Evolutionary conservation across 768 basidiomycete genomes (phyloP), one percentile per base, ranked within the genome.

Genomic region (Leccinum obscurum): DNA sequence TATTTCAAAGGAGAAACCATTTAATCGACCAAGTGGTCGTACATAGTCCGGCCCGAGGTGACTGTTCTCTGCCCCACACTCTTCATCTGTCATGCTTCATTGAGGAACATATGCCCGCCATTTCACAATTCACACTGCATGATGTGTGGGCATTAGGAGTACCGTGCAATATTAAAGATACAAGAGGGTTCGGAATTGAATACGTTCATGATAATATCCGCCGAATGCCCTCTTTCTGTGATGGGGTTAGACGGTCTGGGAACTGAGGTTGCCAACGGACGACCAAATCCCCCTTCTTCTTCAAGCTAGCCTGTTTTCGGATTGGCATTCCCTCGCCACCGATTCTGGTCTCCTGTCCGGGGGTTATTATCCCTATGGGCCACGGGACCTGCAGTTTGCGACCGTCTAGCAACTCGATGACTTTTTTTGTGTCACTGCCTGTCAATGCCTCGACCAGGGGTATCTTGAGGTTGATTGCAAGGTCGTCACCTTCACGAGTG

Each of bases 301-400:
- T 83, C 59, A 78, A 78, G 48, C 78, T 79, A 17, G 87, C 87
- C 60, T 87, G 89, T 73, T 92, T 95, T 59, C 93, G 82, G 52
- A 95, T 86, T 3, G 95, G 95, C 93, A 95, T 94, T 8, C 94
- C 94, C 72, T 97, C 93, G 2, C 87, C 89, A 2, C 77, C 52
- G 3, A 97, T 73, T 28, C 77, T 82, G 20, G 85, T 90, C 72
- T 89, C 83, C 75, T 88, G 84, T 7, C 86, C 88, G 1, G 93
- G 92, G 69, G 88, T 92, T 32, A 95, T 80, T 13, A 93, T 73
- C 2, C 87, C 86, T 9, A 60, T 13, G 0, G 96, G 95, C 0
- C 86, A 70, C 0, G 84, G 68, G 2, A 93, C 81, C 63, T 88
- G 86, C 60, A 95, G 66, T 71, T 82, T 87, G 60, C 93, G 80